phyloP scores from a whole-genome alignment of 2,329 filamentous ascomycete species.

The Aureobasidium vineae region DNA sequence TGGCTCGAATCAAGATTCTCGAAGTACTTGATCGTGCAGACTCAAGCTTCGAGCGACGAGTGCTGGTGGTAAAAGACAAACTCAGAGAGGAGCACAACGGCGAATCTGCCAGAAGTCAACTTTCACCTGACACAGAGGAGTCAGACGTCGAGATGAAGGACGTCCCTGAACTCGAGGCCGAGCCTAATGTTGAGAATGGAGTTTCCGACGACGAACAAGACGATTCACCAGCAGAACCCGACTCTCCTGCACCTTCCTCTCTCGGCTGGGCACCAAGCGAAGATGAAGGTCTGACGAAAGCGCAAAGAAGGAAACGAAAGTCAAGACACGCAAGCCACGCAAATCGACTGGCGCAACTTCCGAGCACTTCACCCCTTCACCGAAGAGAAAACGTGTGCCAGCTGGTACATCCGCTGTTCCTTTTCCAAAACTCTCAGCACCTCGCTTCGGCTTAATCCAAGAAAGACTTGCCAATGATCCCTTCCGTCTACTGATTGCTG shows the following conservation, averaged over 20 bases:
- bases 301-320: not conserved
- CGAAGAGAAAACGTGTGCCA: constrained; percentile 32
- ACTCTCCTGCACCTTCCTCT: not conserved
- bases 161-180: not conserved
- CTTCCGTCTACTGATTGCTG: constrained; percentile 76
- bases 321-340: constrained; percentile 31
- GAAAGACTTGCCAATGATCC: constrained; percentile 72
- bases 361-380: constrained; percentile 36
- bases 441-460: constrained; percentile 76
- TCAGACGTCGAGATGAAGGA: not conserved
- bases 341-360: constrained; percentile 38
- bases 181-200: not conserved
- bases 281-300: constrained; percentile 17
- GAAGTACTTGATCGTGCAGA: constrained; percentile 18
- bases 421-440: constrained; percentile 65
- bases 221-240: not conserved
- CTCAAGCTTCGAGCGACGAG: not conserved
- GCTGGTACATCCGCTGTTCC: constrained; percentile 49
- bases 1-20: not conserved
- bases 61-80: not conserved
- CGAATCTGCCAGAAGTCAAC: constrained; percentile 17
- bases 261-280: constrained; percentile 19
- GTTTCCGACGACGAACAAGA: not conserved
- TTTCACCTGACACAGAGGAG: not conserved
- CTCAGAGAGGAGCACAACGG: constrained; percentile 14